A percentile compares a stretch with the other conserved stretches of the same genome.
Conservation (phyloP, 1,139 yeast species). For the Yamadazyma sp. region DNA sequence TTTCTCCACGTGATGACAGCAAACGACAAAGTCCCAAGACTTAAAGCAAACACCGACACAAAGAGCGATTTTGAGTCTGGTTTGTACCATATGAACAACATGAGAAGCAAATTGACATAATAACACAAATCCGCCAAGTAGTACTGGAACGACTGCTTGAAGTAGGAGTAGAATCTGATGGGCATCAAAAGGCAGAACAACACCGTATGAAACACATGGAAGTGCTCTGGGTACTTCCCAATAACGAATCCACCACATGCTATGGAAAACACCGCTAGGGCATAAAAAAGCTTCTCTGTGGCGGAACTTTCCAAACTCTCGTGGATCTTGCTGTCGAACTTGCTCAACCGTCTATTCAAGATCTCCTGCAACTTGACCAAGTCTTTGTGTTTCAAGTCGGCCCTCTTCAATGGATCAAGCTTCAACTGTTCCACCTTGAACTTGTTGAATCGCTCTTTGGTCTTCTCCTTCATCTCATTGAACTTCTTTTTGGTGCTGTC, state of each 20-base stretch:
- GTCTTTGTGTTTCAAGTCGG: constrained; percentile 20
- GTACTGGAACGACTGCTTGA: constrained; percentile 76
- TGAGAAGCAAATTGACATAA: constrained; percentile 72
- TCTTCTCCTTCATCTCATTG: constrained; percentile 36
- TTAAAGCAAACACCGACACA: constrained; percentile 79
- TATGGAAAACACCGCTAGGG: constrained; percentile 66
- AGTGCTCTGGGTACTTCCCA: constrained; percentile 74
- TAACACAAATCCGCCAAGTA: constrained; percentile 93
- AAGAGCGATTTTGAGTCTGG: constrained; percentile 74
- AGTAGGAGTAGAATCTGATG: constrained; percentile 78
- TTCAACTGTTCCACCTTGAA: constrained; percentile 10
- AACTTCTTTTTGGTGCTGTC: constrained; percentile 36
- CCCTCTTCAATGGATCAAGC: constrained; percentile 5
- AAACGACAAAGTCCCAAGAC: constrained; percentile 87
- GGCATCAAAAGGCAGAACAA: constrained; percentile 73
- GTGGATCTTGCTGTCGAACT: constrained; percentile 59
- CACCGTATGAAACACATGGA: constrained; percentile 73
- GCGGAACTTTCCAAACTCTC: constrained; percentile 52
- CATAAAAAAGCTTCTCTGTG: constrained; percentile 82
- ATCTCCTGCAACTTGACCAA: constrained; percentile 32
- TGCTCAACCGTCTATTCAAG: constrained; percentile 43
- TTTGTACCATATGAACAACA: constrained; percentile 77
- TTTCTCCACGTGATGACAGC: constrained; percentile 97
- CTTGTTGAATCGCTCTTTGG: constrained; percentile 32
- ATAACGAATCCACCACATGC: constrained; percentile 74